A percentile compares a stretch with the other conserved stretches of the same genome.
These are phyloP conservation scores for Agaricus blazei DNA, from an alignment of 768 basidiomycete species.

Conservation along the genomic window DNA sequence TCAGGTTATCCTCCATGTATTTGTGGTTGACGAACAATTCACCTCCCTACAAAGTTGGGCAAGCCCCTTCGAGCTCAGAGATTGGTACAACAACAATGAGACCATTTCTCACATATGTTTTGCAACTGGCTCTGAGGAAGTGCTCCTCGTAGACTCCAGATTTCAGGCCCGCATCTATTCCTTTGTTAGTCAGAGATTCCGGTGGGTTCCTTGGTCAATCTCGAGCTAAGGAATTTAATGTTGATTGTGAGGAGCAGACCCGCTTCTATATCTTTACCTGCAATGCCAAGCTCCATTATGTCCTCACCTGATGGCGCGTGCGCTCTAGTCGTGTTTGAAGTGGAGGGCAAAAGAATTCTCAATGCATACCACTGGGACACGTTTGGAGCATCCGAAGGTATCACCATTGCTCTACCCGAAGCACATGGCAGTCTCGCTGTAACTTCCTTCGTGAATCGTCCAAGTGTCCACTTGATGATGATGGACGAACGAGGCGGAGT, in stretches of 20 bases:
- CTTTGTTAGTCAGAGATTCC: slow-evolving; percentile 45
- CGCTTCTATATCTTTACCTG: slow-evolving; percentile 26
- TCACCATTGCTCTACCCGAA: slow-evolving; percentile 29
- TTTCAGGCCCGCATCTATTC: slow-evolving; percentile 48
- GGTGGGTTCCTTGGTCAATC: slow-evolving; percentile 28
- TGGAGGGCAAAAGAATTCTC: slow-evolving; percentile 10
- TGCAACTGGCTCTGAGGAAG: slow-evolving; percentile 45
- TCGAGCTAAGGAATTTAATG: neutral
- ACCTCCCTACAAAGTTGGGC: slow-evolving; percentile 36
- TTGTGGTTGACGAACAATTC: slow-evolving; percentile 41
- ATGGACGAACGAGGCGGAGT: slow-evolving; percentile 26
- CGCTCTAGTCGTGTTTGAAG: slow-evolving; percentile 29
- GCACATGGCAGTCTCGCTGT: slow-evolving; percentile 20
- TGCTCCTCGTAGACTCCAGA: slow-evolving; percentile 42
- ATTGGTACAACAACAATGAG: slow-evolving; percentile 33
- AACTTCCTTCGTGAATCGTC: slow-evolving; percentile 42
- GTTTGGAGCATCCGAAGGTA: slow-evolving; percentile 49
- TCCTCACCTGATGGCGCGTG: slow-evolving; percentile 55
- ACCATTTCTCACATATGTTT: slow-evolving; percentile 30
- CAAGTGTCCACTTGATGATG: slow-evolving; percentile 35
- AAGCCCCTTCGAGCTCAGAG: slow-evolving; percentile 30
- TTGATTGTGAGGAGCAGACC: slow-evolving; percentile 27
- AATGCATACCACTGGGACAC: slow-evolving; percentile 46
- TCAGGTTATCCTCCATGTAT: slow-evolving; percentile 38
- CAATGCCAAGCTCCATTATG: slow-evolving; percentile 28